A percentile compares a stretch with the other conserved stretches of the same genome.
Conservation (phyloP, 169 alveolate genomes). For the Theileria annulata region DNA sequence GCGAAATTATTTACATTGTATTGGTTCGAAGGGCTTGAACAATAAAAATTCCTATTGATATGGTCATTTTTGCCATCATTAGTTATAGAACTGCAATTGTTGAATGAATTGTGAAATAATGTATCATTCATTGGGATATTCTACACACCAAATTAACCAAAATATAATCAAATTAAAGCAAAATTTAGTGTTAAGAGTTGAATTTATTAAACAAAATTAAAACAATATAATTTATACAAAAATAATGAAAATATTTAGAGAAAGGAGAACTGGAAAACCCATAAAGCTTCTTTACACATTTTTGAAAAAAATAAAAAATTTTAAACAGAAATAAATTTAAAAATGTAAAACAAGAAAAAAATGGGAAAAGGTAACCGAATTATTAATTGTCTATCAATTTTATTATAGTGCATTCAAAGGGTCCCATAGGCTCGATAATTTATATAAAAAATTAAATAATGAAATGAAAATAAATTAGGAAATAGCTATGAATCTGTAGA, state of each 20-base stretch:
- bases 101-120: no score
- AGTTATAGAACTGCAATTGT: not conserved
- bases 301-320: not conserved
- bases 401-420: not conserved
- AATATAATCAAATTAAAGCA: not conserved
- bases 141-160: not conserved
- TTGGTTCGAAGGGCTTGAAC: slow-evolving; percentile 22
- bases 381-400: not conserved
- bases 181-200: not conserved
- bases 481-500: slow-evolving; percentile 56
- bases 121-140: no score
- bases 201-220: not conserved
- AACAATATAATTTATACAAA: not conserved
- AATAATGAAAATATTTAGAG: no score
- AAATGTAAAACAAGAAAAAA: not conserved
- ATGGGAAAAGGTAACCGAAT: not conserved
- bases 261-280: not conserved
- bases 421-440: not conserved
- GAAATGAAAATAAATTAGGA: not conserved
- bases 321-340: not conserved
- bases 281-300: not conserved
- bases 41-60: not conserved
- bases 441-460: not conserved
- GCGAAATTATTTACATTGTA: not conserved
- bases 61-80: not conserved